These are phyloP conservation scores for Immersiella caudata DNA, from an alignment of 495 filamentous ascomycete genomes.

Conservation along the genomic window DNA sequence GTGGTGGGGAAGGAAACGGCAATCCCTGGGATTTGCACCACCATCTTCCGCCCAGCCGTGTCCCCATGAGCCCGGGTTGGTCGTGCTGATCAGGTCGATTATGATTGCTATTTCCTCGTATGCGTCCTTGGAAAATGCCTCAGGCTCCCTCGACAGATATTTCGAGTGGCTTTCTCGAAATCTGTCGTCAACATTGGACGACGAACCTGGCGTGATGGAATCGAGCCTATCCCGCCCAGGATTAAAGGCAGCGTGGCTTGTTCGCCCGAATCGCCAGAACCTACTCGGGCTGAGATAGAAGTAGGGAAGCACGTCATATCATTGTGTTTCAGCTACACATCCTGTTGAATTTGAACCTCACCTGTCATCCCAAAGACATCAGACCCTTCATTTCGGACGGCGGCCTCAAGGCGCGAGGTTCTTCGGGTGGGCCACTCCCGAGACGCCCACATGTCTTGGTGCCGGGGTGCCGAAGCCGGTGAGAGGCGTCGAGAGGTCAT, in stretches of 20 bases:
- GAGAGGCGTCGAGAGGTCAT: background rate
- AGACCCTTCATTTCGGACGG: background rate
- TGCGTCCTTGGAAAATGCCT: background rate
- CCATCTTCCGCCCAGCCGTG: background rate
- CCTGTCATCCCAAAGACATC: background rate
- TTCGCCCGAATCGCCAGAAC: no score
- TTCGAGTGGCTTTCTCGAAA: no score
- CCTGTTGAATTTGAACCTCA: background rate
- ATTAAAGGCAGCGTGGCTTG: no score
- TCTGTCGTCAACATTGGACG: no score
- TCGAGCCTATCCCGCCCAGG: no score
- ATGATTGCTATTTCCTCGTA: background rate
- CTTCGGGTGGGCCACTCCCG: background rate
- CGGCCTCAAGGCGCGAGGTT: background rate
- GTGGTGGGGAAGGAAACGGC: background rate
- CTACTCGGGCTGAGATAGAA: background rate
- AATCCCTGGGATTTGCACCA: background rate
- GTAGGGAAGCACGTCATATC: background rate
- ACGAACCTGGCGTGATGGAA: no score
- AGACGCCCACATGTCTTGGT: background rate
- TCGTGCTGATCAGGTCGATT: background rate
- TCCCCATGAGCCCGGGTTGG: background rate
- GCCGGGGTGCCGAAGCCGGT: background rate
- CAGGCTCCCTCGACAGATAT: background rate
- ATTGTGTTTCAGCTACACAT: background rate